Evolutionary conservation across 768 basidiomycete genomes (phyloP).

Genomic region (Myochromella boudieri): DNA sequence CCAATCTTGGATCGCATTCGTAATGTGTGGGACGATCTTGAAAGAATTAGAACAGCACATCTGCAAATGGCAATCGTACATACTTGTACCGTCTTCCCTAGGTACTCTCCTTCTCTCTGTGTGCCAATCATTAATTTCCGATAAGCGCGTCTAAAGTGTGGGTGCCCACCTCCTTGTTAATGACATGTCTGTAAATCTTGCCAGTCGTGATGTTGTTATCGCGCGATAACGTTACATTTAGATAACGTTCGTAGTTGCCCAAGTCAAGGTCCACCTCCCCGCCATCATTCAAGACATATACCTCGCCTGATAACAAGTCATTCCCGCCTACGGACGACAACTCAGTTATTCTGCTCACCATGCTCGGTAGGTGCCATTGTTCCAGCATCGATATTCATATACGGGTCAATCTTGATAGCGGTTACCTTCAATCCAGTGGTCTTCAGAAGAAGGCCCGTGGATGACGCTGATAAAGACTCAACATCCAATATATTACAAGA

Average conservation of each 20-base stretch:
- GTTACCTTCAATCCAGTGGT: constrained; percentile 96
- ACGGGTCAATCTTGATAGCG: constrained; percentile 99
- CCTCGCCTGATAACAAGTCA: constrained; percentile 60
- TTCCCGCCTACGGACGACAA: not conserved
- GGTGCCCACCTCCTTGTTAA: constrained; percentile 86
- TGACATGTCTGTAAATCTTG: constrained; percentile 96
- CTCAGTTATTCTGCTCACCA: constrained; percentile 50
- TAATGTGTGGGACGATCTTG: constrained; percentile 93
- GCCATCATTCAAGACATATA: constrained; percentile 97
- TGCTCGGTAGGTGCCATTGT: constrained; percentile 99
- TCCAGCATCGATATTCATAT: constrained; percentile 99
- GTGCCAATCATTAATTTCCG: constrained; percentile 2
- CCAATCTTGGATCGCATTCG: constrained; percentile 98
- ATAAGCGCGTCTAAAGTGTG: not conserved
- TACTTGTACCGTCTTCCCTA: constrained; percentile 97
- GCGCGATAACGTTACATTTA: constrained; percentile 88
- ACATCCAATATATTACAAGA: constrained; percentile 18
- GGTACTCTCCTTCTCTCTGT: constrained; percentile 83
- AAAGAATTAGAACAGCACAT: not conserved
- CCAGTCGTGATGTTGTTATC: constrained; percentile 99
- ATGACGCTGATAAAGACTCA: constrained; percentile 66
- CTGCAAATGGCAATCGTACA: constrained; percentile 13
- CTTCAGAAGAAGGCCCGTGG: constrained; percentile 93
- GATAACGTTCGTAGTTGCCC: constrained; percentile 97
- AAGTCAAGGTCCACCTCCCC: constrained; percentile 98